Evolutionary conservation across 805 yeast species (phyloP), one percentile per base, ranked within the genome.

Genomic region (Blastobotrys mokoenaii): DNA sequence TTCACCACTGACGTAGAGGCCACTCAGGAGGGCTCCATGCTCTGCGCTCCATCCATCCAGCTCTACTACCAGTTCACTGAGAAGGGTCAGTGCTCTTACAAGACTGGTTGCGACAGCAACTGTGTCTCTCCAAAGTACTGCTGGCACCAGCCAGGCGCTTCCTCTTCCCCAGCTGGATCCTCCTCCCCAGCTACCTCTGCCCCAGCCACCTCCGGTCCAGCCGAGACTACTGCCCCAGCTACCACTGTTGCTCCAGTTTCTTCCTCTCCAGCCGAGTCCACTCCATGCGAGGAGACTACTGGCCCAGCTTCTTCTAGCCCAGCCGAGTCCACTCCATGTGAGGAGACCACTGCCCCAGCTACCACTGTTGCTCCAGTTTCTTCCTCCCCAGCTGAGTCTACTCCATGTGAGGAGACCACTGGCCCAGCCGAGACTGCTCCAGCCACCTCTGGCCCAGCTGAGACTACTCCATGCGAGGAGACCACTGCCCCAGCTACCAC

Each of bases 401-500:
- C 29, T 5, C 40, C 40, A 37, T 16, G 30, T 31, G 16, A 38
- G n/a, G 5, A 43, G 10, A 25, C 31, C 27, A n/a, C n/a, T n/a
- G n/a, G n/a, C n/a, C 37, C 46, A 18, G 41, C 25, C 15, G 5
- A 9, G 5, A 16, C 46, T 15, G 34, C 42, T 15, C 41, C 41
- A 38, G 41, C 33, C 14, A 18, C 30, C 30, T 25, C 41, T 3
- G 20, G 36, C 8, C 41, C 41, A 27, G 41, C 14, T 7, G n/a
- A 15, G 18, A 3, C 31, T 8, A 29, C 8, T 8, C 31, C 31
- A 8, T 11, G 11, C 10, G 10, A 9, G n/a, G n/a, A n/a, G n/a
- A 12, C 44, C 10, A 32, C 44, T 31, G 27, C 38, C 12, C 44
- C 35, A 41, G 44, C 20, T n/a, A 5, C 44, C 17, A 32, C 44